Conservation (phyloP, 1,284 basidiomycete genomes). For the Ganoderma sp. region DNA sequence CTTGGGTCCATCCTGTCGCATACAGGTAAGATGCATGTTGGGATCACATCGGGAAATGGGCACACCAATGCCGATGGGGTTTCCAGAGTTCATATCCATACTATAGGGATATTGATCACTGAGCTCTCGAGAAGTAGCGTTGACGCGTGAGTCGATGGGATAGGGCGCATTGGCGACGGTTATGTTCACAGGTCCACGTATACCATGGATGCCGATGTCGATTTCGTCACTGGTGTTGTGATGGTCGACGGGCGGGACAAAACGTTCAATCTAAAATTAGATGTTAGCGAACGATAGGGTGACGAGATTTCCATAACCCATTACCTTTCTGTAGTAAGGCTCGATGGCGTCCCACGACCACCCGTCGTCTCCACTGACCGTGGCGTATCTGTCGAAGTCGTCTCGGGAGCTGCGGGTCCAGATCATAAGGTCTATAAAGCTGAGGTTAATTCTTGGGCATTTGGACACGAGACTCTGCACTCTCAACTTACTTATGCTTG, state of each 20-base stretch:
- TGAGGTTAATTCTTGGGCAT: not conserved
- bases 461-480: not conserved
- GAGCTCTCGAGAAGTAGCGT: constrained; percentile 42
- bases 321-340: constrained; percentile 41
- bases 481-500: constrained; percentile 42
- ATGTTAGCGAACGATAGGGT: not conserved
- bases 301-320: not conserved
- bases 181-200: constrained; percentile 39
- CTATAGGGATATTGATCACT: constrained; percentile 46
- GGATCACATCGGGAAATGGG: not conserved
- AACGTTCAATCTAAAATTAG: constrained; percentile 19
- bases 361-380: constrained; percentile 44
- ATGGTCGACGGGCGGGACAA: constrained; percentile 32
- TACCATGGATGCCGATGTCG: constrained; percentile 29
- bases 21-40: not conserved
- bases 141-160: constrained; percentile 42
- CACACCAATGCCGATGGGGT: constrained; percentile 46
- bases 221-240: constrained; percentile 28
- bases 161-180: constrained; percentile 43
- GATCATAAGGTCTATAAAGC: constrained; percentile 45
- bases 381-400: constrained; percentile 48
- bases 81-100: constrained; percentile 47
- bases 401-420: constrained; percentile 49
- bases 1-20: constrained; percentile 42
- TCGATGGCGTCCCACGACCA: constrained; percentile 51